phyloP scores from a whole-genome alignment of 148 eudicot genomes.

The Linanthus parryae region DNA sequence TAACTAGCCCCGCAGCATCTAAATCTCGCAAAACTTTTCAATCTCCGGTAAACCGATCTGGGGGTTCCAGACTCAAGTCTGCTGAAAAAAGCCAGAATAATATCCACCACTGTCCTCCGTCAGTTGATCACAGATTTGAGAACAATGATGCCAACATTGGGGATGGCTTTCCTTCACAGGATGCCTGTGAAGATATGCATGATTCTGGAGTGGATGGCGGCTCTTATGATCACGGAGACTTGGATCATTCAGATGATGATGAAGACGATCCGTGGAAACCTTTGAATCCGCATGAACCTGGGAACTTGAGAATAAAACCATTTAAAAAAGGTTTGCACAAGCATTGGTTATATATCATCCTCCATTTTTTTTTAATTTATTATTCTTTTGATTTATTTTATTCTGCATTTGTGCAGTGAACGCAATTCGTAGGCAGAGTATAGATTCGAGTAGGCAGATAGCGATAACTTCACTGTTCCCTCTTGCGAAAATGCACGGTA shows the following conservation, averaged over 20 bases:
- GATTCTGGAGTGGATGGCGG: conserved; percentile 49
- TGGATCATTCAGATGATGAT: conserved; percentile 49
- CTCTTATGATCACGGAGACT: conserved; percentile 36
- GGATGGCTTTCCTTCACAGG: conserved; percentile 32
- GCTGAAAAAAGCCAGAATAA: conserved; percentile 36
- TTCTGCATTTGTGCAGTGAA: conserved; percentile 46
- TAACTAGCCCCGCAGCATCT: conserved; percentile 45
- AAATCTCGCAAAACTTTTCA: conserved; percentile 63
- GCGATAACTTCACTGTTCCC: conserved; percentile 50
- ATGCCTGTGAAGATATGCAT: conserved; percentile 25
- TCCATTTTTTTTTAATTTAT: conserved; percentile 8
- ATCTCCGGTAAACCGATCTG: conserved; percentile 54
- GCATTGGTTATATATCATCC: neutral
- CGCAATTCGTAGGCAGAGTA: conserved; percentile 25
- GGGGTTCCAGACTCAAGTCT: conserved; percentile 51
- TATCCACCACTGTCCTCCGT: conserved; percentile 25
- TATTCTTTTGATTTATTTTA: conserved; percentile 1
- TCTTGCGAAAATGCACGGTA: conserved; percentile 63
- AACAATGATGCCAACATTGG: conserved; percentile 20
- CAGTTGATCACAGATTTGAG: conserved; percentile 23
- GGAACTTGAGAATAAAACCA: conserved; percentile 78
- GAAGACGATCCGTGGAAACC: conserved; percentile 94
- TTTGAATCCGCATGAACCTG: conserved; percentile 86
- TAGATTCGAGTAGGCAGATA: conserved; percentile 19
- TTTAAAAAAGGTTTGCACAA: conserved; percentile 59